These are phyloP conservation scores for Neonothopanus nambi DNA, from an alignment of 1,284 basidiomycete genomes.

Conservation along the genomic window DNA sequence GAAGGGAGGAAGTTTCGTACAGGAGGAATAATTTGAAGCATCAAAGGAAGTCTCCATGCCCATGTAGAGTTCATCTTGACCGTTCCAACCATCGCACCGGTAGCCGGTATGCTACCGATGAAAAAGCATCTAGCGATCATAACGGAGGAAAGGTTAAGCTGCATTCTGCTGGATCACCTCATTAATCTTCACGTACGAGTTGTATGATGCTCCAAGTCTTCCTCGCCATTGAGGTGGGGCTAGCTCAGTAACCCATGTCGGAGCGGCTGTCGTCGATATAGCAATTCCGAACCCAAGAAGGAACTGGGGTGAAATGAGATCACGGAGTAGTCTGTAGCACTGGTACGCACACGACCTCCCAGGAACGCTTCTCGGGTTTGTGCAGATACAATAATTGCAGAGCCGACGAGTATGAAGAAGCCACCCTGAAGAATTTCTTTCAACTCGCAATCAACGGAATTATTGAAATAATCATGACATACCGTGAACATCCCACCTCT, in stretches of 20 bases:
- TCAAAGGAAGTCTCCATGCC: slow-evolving; percentile 29
- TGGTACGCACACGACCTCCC: slow-evolving; percentile 26
- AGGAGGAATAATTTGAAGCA: slow-evolving; percentile 26
- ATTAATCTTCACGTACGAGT: slow-evolving; percentile 19
- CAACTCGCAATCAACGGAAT: neutral
- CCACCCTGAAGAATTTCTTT: slow-evolving; percentile 20
- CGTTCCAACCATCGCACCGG: slow-evolving; percentile 31
- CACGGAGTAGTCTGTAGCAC: neutral
- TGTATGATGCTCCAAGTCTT: slow-evolving; percentile 28
- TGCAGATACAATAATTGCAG: slow-evolving; percentile 24
- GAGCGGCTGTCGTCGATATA: slow-evolving; percentile 30
- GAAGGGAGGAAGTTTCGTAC: slow-evolving; percentile 7
- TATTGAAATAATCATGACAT: slow-evolving; percentile 1
- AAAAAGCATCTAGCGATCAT: slow-evolving; percentile 26
- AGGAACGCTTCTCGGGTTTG: slow-evolving; percentile 24
- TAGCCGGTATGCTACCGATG: slow-evolving; percentile 29
- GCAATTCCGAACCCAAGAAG: slow-evolving; percentile 32
- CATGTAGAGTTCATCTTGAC: slow-evolving; percentile 24
- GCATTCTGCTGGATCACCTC: neutral
- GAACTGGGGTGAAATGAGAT: slow-evolving; percentile 10
- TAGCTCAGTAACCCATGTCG: slow-evolving; percentile 30
- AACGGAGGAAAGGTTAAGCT: neutral
- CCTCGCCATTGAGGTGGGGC: slow-evolving; percentile 31
- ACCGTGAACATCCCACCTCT: slow-evolving; percentile 29
- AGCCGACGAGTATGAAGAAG: slow-evolving; percentile 27